These are phyloP conservation scores for Talaromyces sp. DNA, from an alignment of 2,329 filamentous ascomycete genomes.

Conservation along the genomic window DNA sequence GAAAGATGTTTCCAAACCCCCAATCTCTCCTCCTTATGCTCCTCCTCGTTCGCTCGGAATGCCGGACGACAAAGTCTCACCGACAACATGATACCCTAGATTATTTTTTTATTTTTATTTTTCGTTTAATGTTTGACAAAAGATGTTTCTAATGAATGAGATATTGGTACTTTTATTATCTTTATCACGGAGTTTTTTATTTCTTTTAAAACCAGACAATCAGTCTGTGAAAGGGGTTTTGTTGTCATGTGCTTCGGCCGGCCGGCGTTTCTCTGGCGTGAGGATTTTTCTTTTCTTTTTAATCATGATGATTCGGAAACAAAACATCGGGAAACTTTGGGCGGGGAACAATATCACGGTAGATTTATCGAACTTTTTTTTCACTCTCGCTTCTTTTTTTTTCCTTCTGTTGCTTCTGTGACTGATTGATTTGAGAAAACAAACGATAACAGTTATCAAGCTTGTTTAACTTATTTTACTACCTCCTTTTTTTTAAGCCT, in stretches of 20 bases:
- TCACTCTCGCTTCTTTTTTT: not conserved
- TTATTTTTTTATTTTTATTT: slow-evolving; percentile 1
- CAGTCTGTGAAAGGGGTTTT: slow-evolving; percentile 9
- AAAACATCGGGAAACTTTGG: not conserved
- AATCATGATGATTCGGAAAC: not conserved
- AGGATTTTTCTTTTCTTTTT: not conserved
- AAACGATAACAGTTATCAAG: not conserved
- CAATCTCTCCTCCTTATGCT: slow-evolving; percentile 22
- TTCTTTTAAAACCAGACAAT: not conserved
- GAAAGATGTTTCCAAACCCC: slow-evolving; percentile 27
- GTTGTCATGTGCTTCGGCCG: not conserved
- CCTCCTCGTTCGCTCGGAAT: slow-evolving; percentile 17
- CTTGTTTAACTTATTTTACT: not conserved
- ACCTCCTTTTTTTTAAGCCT: not conserved
- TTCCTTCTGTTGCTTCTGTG: not conserved
- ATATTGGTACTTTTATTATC: not conserved
- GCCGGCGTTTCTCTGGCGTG: not conserved
- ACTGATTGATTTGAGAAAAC: not conserved
- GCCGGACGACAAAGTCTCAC: slow-evolving; percentile 11
- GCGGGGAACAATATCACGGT: not conserved
- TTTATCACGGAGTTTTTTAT: slow-evolving; percentile 5
- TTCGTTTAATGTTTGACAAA: not conserved
- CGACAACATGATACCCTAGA: slow-evolving; percentile 14
- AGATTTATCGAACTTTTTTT: not conserved
- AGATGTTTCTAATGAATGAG: slow-evolving; percentile 5